Base-by-base conservation (phyloP, 495 filamentous ascomycete genomes). In the Xylaria telfairii region DNA sequence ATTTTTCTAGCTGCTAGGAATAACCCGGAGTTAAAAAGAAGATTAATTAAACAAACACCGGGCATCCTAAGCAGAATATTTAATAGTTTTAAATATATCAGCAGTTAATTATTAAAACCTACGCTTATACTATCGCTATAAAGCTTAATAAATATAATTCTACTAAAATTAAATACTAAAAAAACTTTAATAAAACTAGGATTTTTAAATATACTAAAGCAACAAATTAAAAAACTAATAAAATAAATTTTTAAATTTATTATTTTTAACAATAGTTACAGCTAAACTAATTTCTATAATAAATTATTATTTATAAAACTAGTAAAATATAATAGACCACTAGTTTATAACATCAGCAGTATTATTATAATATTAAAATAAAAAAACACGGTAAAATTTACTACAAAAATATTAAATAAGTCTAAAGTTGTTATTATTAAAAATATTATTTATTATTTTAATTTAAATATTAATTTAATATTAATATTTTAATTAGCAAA, bases 401-500 rank as follows among this genome's bases (percentile, higher is more conserved):
- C n/a, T n/a, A n/a, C n/a, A n/a, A n/a, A n/a, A n/a, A n/a, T n/a
- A n/a, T n/a, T n/a, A n/a, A n/a, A n/a, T n/a, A n/a, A n/a, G n/a
- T n/a, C n/a, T n/a, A n/a, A n/a, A n/a, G n/a, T n/a, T n/a, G n/a
- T n/a, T n/a, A n/a, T n/a, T n/a, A n/a, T n/a, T n/a, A n/a, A n/a
- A n/a, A n/a, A n/a, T n/a, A n/a, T n/a, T n/a, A n/a, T n/a, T n/a
- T n/a, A n/a, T n/a, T n/a, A n/a, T n/a, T n/a, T n/a, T n/a, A n/a
- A n/a, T n/a, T n/a, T n/a, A n/a, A n/a, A n/a, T n/a, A n/a, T n/a
- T n/a, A n/a, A n/a, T n/a, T n/a, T n/a, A n/a, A n/a, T n/a, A n/a
- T 28, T 51, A 39, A 56, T 17, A 65, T 41, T 42, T 66, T 37
- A 39, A 21, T 51, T 54, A 64, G 26, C 15, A 59, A 37, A 59